These are phyloP conservation scores for Trichoderma sp. DNA, from an alignment of 2,329 filamentous ascomycete species.

Conservation along the genomic window DNA sequence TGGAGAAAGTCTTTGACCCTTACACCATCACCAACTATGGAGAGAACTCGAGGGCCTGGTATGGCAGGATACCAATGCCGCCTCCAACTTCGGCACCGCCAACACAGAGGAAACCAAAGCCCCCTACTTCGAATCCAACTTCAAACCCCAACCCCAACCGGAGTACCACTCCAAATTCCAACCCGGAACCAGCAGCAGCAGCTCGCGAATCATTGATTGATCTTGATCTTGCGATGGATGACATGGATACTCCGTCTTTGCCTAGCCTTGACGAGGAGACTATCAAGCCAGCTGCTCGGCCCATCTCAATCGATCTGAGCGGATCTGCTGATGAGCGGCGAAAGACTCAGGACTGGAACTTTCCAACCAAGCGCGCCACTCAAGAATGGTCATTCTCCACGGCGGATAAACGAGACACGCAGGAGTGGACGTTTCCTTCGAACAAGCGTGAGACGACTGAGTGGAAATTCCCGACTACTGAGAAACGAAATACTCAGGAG, in stretches of 20 bases:
- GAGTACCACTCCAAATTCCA: neutral
- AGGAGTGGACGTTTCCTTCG: conserved; percentile 45
- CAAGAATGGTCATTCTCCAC: conserved; percentile 35
- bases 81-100: conserved; percentile 50
- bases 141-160: neutral
- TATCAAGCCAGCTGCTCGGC: conserved; percentile 25
- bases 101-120: conserved; percentile 27
- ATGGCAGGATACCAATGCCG: conserved; percentile 40
- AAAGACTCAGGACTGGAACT: conserved; percentile 25
- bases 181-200: conserved; percentile 7
- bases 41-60: conserved; percentile 50
- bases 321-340: conserved; percentile 22
- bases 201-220: conserved; percentile 50
- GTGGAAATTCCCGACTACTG: conserved; percentile 47
- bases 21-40: conserved; percentile 53
- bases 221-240: conserved; percentile 48
- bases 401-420: conserved; percentile 40
- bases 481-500: conserved; percentile 43
- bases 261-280: conserved; percentile 26
- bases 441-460: conserved; percentile 24
- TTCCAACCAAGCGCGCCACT: conserved; percentile 22
- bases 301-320: conserved; percentile 27
- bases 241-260: conserved; percentile 27
- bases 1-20: conserved; percentile 54
- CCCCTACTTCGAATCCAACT: neutral